Evolutionary conservation across 1,284 basidiomycete species (phyloP).

Genomic region (Ceraceosorus guamensis): DNA sequence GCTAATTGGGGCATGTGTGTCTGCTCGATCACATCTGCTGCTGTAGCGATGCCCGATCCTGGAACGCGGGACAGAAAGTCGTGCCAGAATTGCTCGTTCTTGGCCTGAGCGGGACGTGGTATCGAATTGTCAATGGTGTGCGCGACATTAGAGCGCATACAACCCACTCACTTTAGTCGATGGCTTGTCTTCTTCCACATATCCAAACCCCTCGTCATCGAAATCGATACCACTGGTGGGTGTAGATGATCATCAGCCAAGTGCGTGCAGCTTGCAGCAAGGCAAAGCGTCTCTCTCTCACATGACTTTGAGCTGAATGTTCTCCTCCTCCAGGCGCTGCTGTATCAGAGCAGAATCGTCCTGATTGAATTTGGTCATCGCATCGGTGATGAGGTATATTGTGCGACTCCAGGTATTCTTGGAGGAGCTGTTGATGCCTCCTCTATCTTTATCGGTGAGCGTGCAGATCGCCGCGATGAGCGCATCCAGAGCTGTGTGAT

Average conservation of each 20-base stretch:
- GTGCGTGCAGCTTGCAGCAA: background rate
- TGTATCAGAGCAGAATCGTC: slow-evolving; percentile 21
- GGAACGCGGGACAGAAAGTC: slow-evolving; percentile 53
- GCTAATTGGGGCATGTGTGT: slow-evolving; percentile 26
- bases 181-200: slow-evolving; percentile 63
- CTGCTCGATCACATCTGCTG: slow-evolving; percentile 23
- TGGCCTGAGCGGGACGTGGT: too few species aligned
- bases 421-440: slow-evolving; percentile 23
- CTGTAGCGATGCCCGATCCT: slow-evolving; percentile 54
- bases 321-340: slow-evolving; percentile 17
- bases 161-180: slow-evolving; percentile 59
- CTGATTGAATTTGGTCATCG: slow-evolving; percentile 21
- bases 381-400: slow-evolving; percentile 47
- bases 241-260: too few species aligned
- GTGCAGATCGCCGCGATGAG: slow-evolving; percentile 77
- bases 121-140: background rate
- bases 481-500: slow-evolving; percentile 68
- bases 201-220: slow-evolving; percentile 64
- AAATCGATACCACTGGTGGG: slow-evolving; percentile 65
- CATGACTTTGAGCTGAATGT: slow-evolving; percentile 40
- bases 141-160: background rate
- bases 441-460: slow-evolving; percentile 26
- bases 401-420: slow-evolving; percentile 33
- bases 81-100: slow-evolving; percentile 71
- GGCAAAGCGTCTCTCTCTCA: slow-evolving; percentile 14